Evolutionary conservation across 441 rosid species (phyloP).

Genomic region (Kokia cookei): DNA sequence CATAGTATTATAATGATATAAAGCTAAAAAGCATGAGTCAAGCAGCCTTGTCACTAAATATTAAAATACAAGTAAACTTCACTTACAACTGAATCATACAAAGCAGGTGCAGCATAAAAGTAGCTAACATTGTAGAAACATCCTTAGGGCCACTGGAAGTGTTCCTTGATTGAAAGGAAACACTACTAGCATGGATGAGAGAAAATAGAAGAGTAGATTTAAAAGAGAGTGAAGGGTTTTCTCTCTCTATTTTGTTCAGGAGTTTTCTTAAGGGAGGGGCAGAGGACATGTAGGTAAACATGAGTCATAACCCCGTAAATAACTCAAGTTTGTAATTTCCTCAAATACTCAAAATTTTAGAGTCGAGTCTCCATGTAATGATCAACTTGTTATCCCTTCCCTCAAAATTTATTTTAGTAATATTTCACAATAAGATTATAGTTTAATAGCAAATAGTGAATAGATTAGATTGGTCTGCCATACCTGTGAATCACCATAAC

Average conservation of each 20-base stretch:
- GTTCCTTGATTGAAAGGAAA: background rate
- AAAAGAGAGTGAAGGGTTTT: background rate
- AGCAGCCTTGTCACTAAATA: background rate
- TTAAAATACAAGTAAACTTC: background rate
- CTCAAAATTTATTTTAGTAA: background rate
- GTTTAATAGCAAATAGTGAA: background rate
- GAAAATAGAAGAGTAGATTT: background rate
- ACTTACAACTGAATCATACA: background rate
- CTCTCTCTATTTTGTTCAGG: background rate
- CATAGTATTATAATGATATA: background rate
- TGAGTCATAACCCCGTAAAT: background rate
- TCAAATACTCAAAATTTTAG: background rate
- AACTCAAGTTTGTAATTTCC: background rate
- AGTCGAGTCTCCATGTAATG: background rate
- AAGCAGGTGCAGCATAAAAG: background rate
- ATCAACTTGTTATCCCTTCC: background rate
- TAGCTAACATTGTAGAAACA: background rate
- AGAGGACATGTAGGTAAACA: background rate
- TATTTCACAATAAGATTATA: background rate
- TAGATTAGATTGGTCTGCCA: background rate
- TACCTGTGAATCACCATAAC: slow-evolving; percentile 99
- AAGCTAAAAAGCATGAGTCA: background rate
- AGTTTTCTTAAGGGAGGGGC: background rate
- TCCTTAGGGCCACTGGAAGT: background rate
- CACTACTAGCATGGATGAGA: background rate